phyloP scores from a whole-genome alignment of 2,329 filamentous ascomycete genomes.

The Thelonectria rubi region DNA sequence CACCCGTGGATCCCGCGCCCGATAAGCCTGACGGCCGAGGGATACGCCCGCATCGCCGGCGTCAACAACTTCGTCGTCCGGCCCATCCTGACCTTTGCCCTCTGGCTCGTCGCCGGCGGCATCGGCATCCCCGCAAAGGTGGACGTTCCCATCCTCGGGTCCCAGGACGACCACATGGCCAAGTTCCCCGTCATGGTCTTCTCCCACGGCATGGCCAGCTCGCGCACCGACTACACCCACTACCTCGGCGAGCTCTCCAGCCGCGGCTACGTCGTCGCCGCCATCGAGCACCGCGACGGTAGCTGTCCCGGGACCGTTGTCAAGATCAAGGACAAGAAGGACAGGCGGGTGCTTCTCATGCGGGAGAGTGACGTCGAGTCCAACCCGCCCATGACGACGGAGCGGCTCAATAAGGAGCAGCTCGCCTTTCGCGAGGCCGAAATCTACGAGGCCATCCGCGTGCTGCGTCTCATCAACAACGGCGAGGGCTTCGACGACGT shows the following conservation, averaged over 20 bases:
- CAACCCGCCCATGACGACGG: slow-evolving; percentile 46
- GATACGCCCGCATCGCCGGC: slow-evolving; percentile 57
- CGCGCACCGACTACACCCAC: slow-evolving; percentile 61
- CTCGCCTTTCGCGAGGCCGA: slow-evolving; percentile 61
- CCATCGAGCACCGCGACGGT: slow-evolving; percentile 62
- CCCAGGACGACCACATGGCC: slow-evolving; percentile 31
- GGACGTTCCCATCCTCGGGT: slow-evolving; percentile 52
- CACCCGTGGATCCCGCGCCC: slow-evolving; percentile 58
- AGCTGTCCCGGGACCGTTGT: slow-evolving; percentile 58
- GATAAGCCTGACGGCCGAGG: slow-evolving; percentile 54
- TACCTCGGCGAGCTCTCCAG: slow-evolving; percentile 61
- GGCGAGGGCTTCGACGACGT: slow-evolving; percentile 50
- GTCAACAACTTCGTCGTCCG: slow-evolving; percentile 55
- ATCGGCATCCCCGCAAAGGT: slow-evolving; percentile 59
- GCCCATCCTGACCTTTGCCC: slow-evolving; percentile 53
- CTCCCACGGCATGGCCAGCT: slow-evolving; percentile 61
- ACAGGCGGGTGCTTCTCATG: slow-evolving; percentile 49
- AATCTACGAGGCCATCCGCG: slow-evolving; percentile 55
- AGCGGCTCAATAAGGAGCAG: slow-evolving; percentile 55
- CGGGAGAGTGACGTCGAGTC: slow-evolving; percentile 46
- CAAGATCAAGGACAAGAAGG: slow-evolving; percentile 42
- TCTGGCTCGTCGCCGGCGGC: slow-evolving; percentile 54
- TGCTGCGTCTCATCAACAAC: slow-evolving; percentile 53
- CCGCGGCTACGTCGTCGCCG: slow-evolving; percentile 59
- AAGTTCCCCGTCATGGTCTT: slow-evolving; percentile 59